Evolutionary conservation across 495 filamentous ascomycete species (phyloP).

Genomic region (Achaetomiella virescens): DNA sequence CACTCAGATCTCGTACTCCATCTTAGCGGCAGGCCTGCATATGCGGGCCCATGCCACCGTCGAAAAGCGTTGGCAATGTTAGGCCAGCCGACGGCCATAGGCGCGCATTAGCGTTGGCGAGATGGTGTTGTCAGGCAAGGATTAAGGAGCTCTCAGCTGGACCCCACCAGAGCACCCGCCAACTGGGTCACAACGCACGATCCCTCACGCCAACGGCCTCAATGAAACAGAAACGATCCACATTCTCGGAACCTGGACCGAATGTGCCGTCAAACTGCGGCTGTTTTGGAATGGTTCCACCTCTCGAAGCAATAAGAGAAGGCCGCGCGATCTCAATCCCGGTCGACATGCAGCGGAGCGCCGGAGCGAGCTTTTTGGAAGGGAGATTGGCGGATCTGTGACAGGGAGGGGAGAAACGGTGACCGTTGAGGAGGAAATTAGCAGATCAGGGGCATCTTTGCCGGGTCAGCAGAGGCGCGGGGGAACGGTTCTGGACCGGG

Average conservation of each 20-base stretch:
- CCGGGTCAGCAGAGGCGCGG: too few species aligned
- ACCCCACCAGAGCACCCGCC: neutral
- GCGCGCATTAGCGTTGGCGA: conserved; percentile 2
- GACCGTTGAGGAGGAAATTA: too few species aligned
- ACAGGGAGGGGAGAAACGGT: neutral
- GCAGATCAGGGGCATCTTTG: too few species aligned
- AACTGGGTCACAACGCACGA: neutral
- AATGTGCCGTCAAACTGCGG: neutral
- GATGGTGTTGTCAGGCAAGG: conserved; percentile 11
- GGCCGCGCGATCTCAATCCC: neutral
- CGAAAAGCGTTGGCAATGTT: too few species aligned
- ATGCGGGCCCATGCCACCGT: too few species aligned
- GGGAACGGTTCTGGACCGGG: too few species aligned
- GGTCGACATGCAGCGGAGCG: conserved; percentile 10
- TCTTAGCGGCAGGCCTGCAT: too few species aligned
- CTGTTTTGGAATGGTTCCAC: neutral
- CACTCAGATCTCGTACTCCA: too few species aligned
- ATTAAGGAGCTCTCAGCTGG: neutral
- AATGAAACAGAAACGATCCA: conserved; percentile 13
- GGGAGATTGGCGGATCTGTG: neutral
- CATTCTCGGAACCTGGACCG: conserved; percentile 18
- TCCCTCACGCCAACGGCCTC: neutral
- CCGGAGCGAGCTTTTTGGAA: conserved; percentile 14
- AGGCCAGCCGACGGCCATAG: neutral
- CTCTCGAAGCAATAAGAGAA: neutral